Conservation (phyloP, 805 yeast genomes). For the Nakazawaea ambrosiae region DNA sequence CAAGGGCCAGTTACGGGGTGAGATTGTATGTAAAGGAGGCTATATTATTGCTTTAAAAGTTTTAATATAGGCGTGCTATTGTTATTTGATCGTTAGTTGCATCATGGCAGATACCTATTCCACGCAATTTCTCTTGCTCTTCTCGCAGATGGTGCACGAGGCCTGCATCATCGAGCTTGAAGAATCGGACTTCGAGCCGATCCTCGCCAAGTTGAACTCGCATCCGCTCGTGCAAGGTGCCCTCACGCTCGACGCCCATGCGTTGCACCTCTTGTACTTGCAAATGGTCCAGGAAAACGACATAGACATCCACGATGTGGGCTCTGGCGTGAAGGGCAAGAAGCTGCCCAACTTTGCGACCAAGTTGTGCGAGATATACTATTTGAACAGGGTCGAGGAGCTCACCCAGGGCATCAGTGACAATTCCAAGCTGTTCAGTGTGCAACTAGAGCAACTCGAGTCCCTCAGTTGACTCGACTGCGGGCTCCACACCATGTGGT, state of each 20-base stretch:
- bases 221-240: slow-evolving; percentile 21
- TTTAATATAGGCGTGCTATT: too few species aligned
- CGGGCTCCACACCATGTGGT: too few species aligned
- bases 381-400: slow-evolving; percentile 17
- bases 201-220: slow-evolving; percentile 13
- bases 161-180: slow-evolving; percentile 12
- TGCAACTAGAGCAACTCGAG: slow-evolving; percentile 3
- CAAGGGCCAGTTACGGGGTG: too few species aligned
- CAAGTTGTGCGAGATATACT: slow-evolving; percentile 17
- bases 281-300: slow-evolving; percentile 15
- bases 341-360: slow-evolving; percentile 16
- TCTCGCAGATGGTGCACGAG: slow-evolving; percentile 23
- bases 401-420: slow-evolving; percentile 13
- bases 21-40: too few species aligned
- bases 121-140: slow-evolving; percentile 22
- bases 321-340: slow-evolving; percentile 9
- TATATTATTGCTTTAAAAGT: too few species aligned
- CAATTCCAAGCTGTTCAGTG: slow-evolving; percentile 14
- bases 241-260: slow-evolving; percentile 13
- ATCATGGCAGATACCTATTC: slow-evolving; percentile 14
- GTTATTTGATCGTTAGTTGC: too few species aligned
- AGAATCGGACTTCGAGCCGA: slow-evolving; percentile 9
- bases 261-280: slow-evolving; percentile 15
- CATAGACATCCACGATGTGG: slow-evolving; percentile 8
- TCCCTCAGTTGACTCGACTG: neutral